Conservation (phyloP, 345 rosid species). For the Salix purpurea region DNA sequence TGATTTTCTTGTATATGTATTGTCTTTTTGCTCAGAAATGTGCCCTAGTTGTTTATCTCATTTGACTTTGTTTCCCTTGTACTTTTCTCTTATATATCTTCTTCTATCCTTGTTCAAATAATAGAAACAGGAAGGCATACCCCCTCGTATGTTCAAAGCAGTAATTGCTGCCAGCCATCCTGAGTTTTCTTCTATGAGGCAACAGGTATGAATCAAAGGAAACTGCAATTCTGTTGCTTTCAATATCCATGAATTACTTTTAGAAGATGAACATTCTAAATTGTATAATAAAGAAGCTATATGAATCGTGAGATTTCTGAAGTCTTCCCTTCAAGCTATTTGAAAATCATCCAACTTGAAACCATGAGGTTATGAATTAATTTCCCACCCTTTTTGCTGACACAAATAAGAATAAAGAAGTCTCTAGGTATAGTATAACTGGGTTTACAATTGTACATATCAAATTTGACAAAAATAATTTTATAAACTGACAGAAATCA, state of each 20-base stretch:
- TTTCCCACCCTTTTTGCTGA: not conserved
- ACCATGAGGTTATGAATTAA: not conserved
- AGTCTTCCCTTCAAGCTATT: not conserved
- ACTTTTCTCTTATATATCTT: not conserved
- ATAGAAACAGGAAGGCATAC: slow-evolving; percentile 89
- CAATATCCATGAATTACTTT: not conserved
- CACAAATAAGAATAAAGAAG: not conserved
- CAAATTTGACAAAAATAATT: not conserved
- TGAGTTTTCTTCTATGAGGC: slow-evolving; percentile 93
- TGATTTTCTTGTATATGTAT: not conserved
- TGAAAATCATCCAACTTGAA: not conserved
- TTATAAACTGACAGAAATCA: too few relatives aligned
- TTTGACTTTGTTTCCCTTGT: not conserved
- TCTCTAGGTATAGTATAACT: not conserved
- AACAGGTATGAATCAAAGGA: slow-evolving; percentile 56
- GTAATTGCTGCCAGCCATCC: slow-evolving; percentile 94
- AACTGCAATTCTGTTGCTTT: not conserved
- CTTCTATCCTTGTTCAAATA: slow-evolving; percentile 11
- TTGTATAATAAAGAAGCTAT: not conserved
- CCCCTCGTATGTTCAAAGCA: slow-evolving; percentile 94
- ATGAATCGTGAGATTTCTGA: not conserved
- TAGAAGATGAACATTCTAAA: too few relatives aligned
- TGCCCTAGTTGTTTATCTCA: not conserved
- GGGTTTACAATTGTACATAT: not conserved
- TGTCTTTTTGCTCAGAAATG: not conserved